Evolutionary conservation across 2,329 filamentous ascomycete genomes (phyloP), one percentile per base, ranked within the genome.

Genomic region (Apiospora malaysiana): DNA sequence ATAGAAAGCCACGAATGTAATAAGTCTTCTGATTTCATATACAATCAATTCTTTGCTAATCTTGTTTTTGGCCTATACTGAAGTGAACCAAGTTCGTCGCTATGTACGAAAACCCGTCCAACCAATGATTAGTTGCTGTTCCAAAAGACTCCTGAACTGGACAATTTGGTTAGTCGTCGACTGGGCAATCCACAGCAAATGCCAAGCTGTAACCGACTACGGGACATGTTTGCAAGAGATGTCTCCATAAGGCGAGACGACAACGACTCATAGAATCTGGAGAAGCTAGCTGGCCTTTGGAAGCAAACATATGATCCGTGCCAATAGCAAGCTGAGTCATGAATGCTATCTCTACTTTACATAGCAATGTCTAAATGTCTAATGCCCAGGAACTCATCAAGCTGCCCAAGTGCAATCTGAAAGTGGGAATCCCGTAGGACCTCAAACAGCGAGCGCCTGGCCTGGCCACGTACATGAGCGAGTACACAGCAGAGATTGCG

Each of bases 301-400:
- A 23, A 63, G 56, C 56, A 63, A 63, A 63, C 56, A 23, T 21
- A 40, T 63, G 56, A 63, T 63, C 56, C 56, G 56, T 63, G 56
- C 56, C 56, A 63, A n/a, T 32, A 63, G 56, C 56, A 37, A 63
- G 56, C 56, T 63, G 56, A 63, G 56, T 63, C 56, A 63, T 63
- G 56, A 40, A 40, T 23, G 56, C 32, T 32, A 63, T 63, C 14
- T 40, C 56, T 40, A 32, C 14, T 40, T 32, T 40, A 32, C 32
- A 32, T 32, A 32, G 32, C 32, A 32, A 32, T 32, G 32, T 32
- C 32, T 8, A 32, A 9, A 63, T 32, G 56, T 45, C 12, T 14
- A 18, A 16, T 45, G 32, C 32, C 32, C 37, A 63, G 3, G 56
- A 18, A n/a, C 21, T 63, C 32, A 40, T 32, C 56, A 63, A 40